These are phyloP conservation scores for Citrullus mucosospermus DNA, from an alignment of 306 rosid genomes.

Conservation along the genomic window DNA sequence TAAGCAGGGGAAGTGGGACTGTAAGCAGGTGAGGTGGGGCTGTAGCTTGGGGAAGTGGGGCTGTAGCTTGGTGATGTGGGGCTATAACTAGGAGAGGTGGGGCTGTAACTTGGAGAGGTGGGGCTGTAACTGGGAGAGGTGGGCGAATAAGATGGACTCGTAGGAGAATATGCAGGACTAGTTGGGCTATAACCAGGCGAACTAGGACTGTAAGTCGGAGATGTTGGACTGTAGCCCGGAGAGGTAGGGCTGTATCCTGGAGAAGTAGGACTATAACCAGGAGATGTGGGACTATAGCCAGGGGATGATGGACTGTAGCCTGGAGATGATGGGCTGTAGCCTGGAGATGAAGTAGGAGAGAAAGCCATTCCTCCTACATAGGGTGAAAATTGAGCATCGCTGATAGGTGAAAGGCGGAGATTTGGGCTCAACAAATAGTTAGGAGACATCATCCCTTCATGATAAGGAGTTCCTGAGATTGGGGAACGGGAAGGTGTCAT, in stretches of 20 bases:
- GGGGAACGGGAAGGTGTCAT: conserved; percentile 97
- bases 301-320: conserved; percentile 97
- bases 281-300: conserved; percentile 87
- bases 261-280: conserved; percentile 92
- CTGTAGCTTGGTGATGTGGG: conserved; percentile 62
- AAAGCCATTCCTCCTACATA: conserved; percentile 94
- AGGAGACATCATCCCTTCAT: conserved; percentile 96
- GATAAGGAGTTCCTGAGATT: conserved; percentile 81
- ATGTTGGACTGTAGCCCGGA: conserved; percentile 90
- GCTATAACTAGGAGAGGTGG: conserved; percentile 74
- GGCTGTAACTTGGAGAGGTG: conserved; percentile 75
- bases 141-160: conserved; percentile 86
- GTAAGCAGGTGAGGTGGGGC: conserved; percentile 69
- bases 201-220: conserved; percentile 95
- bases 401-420: conserved; percentile 70
- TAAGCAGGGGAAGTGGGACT: conserved; percentile 77
- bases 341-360: conserved; percentile 91
- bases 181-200: conserved; percentile 96
- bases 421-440: conserved; percentile 83
- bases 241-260: conserved; percentile 94
- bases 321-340: conserved; percentile 91
- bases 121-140: conserved; percentile 82
- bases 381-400: conserved; percentile 96
- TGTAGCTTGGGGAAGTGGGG: conserved; percentile 60
- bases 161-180: conserved; percentile 95